phyloP scores from a whole-genome alignment of 495 filamentous ascomycete genomes.

The Penicillium canariense region DNA sequence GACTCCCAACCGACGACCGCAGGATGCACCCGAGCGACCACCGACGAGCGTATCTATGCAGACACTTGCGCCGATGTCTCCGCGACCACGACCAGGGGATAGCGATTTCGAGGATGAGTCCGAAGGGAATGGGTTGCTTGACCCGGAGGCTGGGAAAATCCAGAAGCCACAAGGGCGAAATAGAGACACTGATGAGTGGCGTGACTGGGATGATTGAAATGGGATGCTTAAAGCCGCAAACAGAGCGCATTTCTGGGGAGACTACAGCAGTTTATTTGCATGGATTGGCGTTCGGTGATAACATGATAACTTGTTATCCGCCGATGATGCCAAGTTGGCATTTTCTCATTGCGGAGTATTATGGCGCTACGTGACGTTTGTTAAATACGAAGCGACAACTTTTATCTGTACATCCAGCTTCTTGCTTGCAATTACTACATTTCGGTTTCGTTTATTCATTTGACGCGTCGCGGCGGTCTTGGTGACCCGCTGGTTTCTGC shows the following conservation, averaged over 20 bases:
- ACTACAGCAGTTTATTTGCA: background rate
- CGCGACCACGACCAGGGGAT: constrained; percentile 44
- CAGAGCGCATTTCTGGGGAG: background rate
- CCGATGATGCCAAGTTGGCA: constrained; percentile 13
- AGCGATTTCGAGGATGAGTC: constrained; percentile 39
- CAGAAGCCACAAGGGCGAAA: constrained; percentile 3
- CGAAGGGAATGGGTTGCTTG: constrained; percentile 28
- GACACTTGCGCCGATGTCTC: constrained; percentile 46
- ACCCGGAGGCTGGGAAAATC: constrained; percentile 8
- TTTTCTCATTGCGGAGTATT: constrained; percentile 10
- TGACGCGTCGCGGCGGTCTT: background rate
- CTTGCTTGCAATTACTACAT: background rate
- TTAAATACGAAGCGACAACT: background rate
- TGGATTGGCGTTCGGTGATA: constrained; percentile 9
- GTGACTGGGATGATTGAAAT: constrained; percentile 40
- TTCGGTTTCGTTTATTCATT: background rate
- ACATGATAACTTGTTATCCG: background rate
- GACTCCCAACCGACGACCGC: constrained; percentile 46
- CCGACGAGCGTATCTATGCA: constrained; percentile 54
- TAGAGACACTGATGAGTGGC: constrained; percentile 41
- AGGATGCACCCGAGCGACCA: constrained; percentile 49
- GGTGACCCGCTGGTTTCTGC: background rate
- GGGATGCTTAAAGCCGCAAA: background rate
- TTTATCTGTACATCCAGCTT: background rate
- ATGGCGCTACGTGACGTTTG: background rate